These are phyloP conservation scores for Neonectria sp. DNA, from an alignment of 2,329 filamentous ascomycete species.

Conservation along the genomic window DNA sequence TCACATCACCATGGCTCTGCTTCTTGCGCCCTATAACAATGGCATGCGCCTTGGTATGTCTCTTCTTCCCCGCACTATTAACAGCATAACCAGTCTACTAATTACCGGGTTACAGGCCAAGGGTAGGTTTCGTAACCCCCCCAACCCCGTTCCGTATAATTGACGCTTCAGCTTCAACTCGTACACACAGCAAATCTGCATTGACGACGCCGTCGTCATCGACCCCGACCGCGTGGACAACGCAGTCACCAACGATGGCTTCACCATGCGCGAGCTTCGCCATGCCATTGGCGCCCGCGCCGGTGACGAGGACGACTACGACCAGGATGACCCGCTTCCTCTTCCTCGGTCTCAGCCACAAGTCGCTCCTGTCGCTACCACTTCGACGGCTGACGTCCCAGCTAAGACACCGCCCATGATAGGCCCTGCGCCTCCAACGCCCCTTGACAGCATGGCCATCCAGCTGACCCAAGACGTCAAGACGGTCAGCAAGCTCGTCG, in stretches of 20 bases:
- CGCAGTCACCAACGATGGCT: conserved; percentile 11
- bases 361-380: no score
- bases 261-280: conserved; percentile 9
- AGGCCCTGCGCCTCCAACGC: no score
- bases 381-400: no score
- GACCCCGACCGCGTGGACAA: conserved; percentile 10
- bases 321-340: background rate
- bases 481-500: no score
- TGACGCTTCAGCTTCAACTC: conserved; percentile 10
- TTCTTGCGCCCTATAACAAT: conserved; percentile 1
- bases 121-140: background rate
- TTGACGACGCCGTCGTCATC: conserved; percentile 27
- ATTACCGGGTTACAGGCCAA: background rate
- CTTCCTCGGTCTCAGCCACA: no score
- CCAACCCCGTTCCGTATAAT: no score
- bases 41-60: conserved; percentile 12
- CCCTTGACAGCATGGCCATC: no score
- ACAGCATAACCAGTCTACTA: no score
- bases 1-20: conserved; percentile 1
- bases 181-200: conserved; percentile 12
- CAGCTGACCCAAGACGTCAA: no score
- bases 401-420: no score
- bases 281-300: conserved; percentile 33
- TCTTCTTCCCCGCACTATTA: no score
- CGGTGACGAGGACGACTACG: no score